A percentile compares a stretch with the other conserved stretches of the same genome.
Evolutionary conservation across 345 rosid genomes (phyloP).

Genomic region (Rhizophora apiculata): DNA sequence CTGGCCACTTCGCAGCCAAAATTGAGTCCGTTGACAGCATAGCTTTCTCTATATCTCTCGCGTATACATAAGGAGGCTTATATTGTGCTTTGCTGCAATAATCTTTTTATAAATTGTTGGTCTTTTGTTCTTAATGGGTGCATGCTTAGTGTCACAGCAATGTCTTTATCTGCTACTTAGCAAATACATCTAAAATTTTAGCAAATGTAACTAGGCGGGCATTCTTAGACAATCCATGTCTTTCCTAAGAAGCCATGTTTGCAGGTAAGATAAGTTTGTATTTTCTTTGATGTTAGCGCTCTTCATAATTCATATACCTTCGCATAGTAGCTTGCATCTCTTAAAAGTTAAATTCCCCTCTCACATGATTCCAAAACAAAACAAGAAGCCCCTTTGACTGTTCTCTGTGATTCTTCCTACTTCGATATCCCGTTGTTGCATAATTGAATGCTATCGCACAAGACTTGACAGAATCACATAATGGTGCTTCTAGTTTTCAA

Average conservation of each 20-base stretch:
- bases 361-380: neutral
- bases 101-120: constrained; percentile 1
- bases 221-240: neutral
- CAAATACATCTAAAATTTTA: neutral
- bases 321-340: constrained; percentile 1
- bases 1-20: neutral
- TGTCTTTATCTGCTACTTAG: neutral
- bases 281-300: neutral
- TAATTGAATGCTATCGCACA: no score
- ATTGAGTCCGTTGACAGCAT: neutral
- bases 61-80: constrained; percentile 12
- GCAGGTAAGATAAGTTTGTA: neutral
- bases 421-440: neutral
- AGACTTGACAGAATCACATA: neutral
- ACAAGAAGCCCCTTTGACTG: neutral
- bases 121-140: constrained; percentile 4
- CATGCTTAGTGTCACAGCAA: neutral
- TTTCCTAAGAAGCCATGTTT: neutral
- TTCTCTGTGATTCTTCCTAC: neutral
- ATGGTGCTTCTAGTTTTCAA: no score
- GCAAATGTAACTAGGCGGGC: neutral
- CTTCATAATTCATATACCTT: constrained; percentile 10
- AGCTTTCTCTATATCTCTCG: constrained; percentile 4
- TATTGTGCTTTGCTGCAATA: constrained; percentile 14
- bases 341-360: no score